Conservation (phyloP, 2,329 filamentous ascomycete genomes). For the Neurospora sp. region DNA sequence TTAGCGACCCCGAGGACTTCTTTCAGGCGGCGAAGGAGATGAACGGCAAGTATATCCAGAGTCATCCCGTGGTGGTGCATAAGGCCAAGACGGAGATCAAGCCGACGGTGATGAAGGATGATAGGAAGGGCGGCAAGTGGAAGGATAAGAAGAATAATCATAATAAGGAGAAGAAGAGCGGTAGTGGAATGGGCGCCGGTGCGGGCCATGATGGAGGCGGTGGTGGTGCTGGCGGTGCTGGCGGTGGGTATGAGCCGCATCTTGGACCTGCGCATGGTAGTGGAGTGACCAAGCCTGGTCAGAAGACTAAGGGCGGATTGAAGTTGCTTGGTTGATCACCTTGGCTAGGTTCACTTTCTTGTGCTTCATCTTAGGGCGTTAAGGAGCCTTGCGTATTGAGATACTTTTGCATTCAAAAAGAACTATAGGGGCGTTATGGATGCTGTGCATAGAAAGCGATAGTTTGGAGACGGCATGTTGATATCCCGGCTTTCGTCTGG, state of each 20-base stretch:
- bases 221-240: slow-evolving; percentile 18
- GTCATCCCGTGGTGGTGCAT: slow-evolving; percentile 79
- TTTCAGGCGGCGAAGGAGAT: slow-evolving; percentile 96
- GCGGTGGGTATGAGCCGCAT: slow-evolving; percentile 35
- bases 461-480: background rate
- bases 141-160: slow-evolving; percentile 23
- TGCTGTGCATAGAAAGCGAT: background rate
- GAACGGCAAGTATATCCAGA: slow-evolving; percentile 98
- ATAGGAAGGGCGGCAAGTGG: slow-evolving; percentile 42
- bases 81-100: slow-evolving; percentile 90
- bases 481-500: background rate
- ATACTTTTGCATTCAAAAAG: background rate
- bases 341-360: background rate
- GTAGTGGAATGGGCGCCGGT: slow-evolving; percentile 17
- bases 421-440: background rate
- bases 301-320: slow-evolving; percentile 58
- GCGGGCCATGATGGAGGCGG: slow-evolving; percentile 17
- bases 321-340: slow-evolving; percentile 44
- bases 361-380: background rate
- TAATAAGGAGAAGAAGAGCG: slow-evolving; percentile 23
- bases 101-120: slow-evolving; percentile 57
- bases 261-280: slow-evolving; percentile 38
- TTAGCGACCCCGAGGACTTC: slow-evolving; percentile 90
- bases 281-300: slow-evolving; percentile 51
- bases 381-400: background rate